These are phyloP conservation scores for Teratosphaeria gauchensis DNA, from an alignment of 2,329 filamentous ascomycete species.

Conservation along the genomic window DNA sequence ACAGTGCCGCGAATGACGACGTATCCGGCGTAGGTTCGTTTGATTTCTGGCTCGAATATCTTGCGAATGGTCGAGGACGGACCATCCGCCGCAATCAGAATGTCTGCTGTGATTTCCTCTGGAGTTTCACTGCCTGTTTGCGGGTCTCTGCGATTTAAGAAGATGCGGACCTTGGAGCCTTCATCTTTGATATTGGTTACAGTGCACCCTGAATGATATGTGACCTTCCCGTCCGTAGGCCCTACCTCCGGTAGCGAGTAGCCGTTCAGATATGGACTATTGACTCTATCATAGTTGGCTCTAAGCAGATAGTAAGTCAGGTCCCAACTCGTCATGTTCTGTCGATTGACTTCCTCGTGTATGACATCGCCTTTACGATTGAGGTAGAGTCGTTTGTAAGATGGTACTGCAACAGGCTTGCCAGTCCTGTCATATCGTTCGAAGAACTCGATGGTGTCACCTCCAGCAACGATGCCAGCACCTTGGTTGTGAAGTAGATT, in stretches of 20 bases:
- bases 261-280: slow-evolving; percentile 21
- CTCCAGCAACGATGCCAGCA: slow-evolving; percentile 38
- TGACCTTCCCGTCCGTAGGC: slow-evolving; percentile 15
- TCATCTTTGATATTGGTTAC: slow-evolving; percentile 21
- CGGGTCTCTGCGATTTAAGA: slow-evolving; percentile 14
- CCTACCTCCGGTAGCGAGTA: slow-evolving; percentile 12
- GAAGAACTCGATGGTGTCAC: slow-evolving; percentile 35
- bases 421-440: slow-evolving; percentile 33
- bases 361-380: slow-evolving; percentile 19
- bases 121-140: slow-evolving; percentile 13
- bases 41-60: slow-evolving; percentile 20
- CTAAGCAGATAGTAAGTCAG: slow-evolving; percentile 36
- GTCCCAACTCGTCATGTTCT: slow-evolving; percentile 41
- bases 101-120: slow-evolving; percentile 20
- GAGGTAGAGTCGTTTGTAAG: slow-evolving; percentile 17
- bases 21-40: slow-evolving; percentile 25
- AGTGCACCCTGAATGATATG: slow-evolving; percentile 23
- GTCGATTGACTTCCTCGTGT: slow-evolving; percentile 24
- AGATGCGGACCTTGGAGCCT: slow-evolving; percentile 18
- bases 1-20: slow-evolving; percentile 26
- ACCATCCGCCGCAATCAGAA: slow-evolving; percentile 38
- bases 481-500: slow-evolving; percentile 38
- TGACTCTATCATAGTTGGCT: slow-evolving; percentile 36
- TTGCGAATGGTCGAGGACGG: slow-evolving; percentile 21
- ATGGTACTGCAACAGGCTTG: slow-evolving; percentile 20